A percentile compares a stretch with the other conserved stretches of the same genome.
Evolutionary conservation across 2,329 filamentous ascomycete genomes (phyloP).

Genomic region (Colletotrichum lentis): DNA sequence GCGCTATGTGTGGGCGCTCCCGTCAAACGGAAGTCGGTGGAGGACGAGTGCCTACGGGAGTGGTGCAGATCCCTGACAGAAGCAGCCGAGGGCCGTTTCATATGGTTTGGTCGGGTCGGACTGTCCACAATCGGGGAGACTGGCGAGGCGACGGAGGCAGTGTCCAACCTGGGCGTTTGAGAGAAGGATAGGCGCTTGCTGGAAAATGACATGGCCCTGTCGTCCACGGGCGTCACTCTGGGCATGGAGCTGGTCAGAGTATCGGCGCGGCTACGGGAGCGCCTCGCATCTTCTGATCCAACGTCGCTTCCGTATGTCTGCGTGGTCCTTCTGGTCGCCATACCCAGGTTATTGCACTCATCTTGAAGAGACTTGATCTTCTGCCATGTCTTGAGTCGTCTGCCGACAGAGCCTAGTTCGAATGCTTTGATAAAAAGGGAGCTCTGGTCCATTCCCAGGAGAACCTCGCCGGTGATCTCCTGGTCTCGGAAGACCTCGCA

Average conservation of each 20-base stretch:
- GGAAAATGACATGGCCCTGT: constrained; percentile 57
- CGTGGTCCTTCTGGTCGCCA: constrained; percentile 60
- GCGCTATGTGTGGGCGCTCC: constrained; percentile 47
- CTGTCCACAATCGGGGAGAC: constrained; percentile 56
- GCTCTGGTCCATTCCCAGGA: constrained; percentile 93
- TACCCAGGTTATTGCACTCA: constrained; percentile 70
- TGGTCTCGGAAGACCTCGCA: constrained; percentile 96
- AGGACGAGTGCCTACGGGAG: constrained; percentile 83
- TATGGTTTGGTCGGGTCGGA: constrained; percentile 58
- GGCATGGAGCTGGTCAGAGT: constrained; percentile 61
- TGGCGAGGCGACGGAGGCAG: constrained; percentile 52
- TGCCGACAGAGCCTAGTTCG: constrained; percentile 88
- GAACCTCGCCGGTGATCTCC: constrained; percentile 92
- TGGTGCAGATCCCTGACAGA: constrained; percentile 85
- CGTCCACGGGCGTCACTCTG: constrained; percentile 52
- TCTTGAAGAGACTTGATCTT: constrained; percentile 93
- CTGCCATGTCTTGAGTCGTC: constrained; percentile 93
- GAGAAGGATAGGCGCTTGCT: constrained; percentile 58
- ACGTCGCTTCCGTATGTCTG: constrained; percentile 66
- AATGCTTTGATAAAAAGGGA: constrained; percentile 96
- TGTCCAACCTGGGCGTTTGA: constrained; percentile 61
- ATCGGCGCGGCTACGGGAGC: constrained; percentile 64
- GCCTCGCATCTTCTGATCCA: constrained; percentile 62
- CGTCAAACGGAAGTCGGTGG: constrained; percentile 70
- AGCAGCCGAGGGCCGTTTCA: constrained; percentile 77